Evolutionary conservation across 1,139 yeast genomes (phyloP).

Genomic region (Hyphopichia pseudoburtonii): DNA sequence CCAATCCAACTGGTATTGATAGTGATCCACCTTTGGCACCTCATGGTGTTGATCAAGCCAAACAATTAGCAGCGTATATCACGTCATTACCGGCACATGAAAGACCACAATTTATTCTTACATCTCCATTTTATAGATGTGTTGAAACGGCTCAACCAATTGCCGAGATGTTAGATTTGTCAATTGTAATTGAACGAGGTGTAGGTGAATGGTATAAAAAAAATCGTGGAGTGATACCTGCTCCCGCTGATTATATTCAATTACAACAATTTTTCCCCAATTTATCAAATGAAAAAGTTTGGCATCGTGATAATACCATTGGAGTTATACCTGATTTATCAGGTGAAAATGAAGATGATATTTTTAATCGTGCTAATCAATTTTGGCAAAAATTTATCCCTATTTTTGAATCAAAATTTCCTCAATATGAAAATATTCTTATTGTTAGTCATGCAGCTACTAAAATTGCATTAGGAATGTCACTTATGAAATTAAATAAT

Average conservation of each 20-base stretch:
- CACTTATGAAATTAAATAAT: slow-evolving; percentile 49
- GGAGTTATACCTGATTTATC: slow-evolving; percentile 50
- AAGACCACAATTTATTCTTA: slow-evolving; percentile 60
- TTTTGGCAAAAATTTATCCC: slow-evolving; percentile 56
- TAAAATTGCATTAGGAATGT: slow-evolving; percentile 74
- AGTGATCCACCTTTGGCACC: slow-evolving; percentile 79
- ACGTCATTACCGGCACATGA: slow-evolving; percentile 37
- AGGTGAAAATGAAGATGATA: slow-evolving; percentile 69
- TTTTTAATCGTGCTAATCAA: slow-evolving; percentile 52
- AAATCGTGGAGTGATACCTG: slow-evolving; percentile 52
- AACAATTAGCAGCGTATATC: slow-evolving; percentile 61
- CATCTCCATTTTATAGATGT: slow-evolving; percentile 90
- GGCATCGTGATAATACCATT: slow-evolving; percentile 46
- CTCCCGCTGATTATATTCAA: slow-evolving; percentile 54
- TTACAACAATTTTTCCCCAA: slow-evolving; percentile 51
- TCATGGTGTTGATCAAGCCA: slow-evolving; percentile 80
- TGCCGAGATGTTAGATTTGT: slow-evolving; percentile 54
- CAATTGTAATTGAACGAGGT: slow-evolving; percentile 69
- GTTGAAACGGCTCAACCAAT: slow-evolving; percentile 76
- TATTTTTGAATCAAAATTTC: slow-evolving; percentile 50
- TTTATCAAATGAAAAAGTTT: slow-evolving; percentile 29
- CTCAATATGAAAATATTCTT: slow-evolving; percentile 55
- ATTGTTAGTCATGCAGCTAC: slow-evolving; percentile 84
- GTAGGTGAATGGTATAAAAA: slow-evolving; percentile 71
- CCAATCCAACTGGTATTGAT: slow-evolving; percentile 76